Percentiles rank a stretch among this genome's conserved stretches.
phyloP scores from a whole-genome alignment of 495 filamentous ascomycete genomes.

The Xylaria flabelliformis region DNA sequence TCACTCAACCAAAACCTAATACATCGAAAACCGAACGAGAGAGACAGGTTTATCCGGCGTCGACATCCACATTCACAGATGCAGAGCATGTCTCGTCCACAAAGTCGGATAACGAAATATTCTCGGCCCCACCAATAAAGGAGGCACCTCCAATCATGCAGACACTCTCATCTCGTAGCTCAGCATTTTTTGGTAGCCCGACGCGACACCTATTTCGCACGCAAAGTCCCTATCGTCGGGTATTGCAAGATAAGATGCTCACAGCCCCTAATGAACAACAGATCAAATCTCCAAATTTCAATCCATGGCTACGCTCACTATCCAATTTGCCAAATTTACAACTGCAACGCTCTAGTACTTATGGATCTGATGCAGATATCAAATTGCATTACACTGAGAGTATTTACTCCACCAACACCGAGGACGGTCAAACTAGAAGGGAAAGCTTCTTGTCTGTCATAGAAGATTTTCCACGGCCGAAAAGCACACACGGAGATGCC shows the following conservation, averaged over 20 bases:
- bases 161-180: conserved; percentile 36
- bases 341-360: conserved; percentile 37
- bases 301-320: conserved; percentile 56
- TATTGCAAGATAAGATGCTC: conserved; percentile 51
- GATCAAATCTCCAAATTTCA: conserved; percentile 46
- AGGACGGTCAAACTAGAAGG: conserved; percentile 17
- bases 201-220: conserved; percentile 57
- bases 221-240: conserved; percentile 62
- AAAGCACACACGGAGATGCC: conserved; percentile 33
- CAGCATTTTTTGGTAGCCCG: conserved; percentile 52
- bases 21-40: background rate
- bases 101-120: conserved; percentile 2
- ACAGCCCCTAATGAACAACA: conserved; percentile 37
- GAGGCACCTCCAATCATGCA: conserved; percentile 24
- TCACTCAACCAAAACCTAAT: background rate
- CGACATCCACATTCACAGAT: conserved; percentile 1
- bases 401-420: conserved; percentile 49
- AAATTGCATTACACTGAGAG: conserved; percentile 49
- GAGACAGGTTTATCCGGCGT: conserved; percentile 11
- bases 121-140: conserved; percentile 7
- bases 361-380: conserved; percentile 42
- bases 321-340: conserved; percentile 38
- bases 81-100: background rate
- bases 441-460: conserved; percentile 14
- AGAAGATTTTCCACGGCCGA: conserved; percentile 25